phyloP scores from a whole-genome alignment of 441 rosid genomes.

The Erodium moschatum region DNA sequence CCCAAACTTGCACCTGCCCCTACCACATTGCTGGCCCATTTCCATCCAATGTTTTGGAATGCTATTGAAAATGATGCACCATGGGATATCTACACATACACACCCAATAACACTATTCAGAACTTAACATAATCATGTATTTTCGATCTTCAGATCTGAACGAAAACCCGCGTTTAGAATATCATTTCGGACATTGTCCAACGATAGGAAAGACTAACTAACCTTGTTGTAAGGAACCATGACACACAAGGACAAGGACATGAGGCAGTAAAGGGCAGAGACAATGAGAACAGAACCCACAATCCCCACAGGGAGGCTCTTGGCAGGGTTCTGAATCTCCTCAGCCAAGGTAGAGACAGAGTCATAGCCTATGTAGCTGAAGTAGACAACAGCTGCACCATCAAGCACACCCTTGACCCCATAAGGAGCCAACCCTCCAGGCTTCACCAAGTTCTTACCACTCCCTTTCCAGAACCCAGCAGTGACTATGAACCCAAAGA shows the following conservation, averaged over 20 bases:
- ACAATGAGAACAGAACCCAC: conserved; percentile 72
- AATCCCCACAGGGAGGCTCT: conserved; percentile 67
- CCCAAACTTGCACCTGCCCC: conserved; percentile 94
- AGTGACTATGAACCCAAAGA: conserved; percentile 75
- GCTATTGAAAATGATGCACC: conserved; percentile 57
- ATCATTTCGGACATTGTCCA: too few relatives aligned
- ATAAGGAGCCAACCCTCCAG: conserved; percentile 66
- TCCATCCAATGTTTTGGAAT: conserved; percentile 58
- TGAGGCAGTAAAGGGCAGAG: conserved; percentile 62
- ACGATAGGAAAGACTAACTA: conserved; percentile 16
- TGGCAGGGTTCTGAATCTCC: conserved; percentile 76
- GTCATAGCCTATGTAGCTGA: conserved; percentile 89
- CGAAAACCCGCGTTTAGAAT: too few relatives aligned
- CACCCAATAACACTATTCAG: background rate
- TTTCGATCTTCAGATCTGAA: too few relatives aligned
- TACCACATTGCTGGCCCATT: conserved; percentile 77
- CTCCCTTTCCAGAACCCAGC: conserved; percentile 56
- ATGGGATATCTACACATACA: conserved; percentile 35
- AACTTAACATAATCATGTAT: too few relatives aligned
- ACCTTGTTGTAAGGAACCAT: conserved; percentile 78
- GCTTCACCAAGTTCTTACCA: conserved; percentile 50
- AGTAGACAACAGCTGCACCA: conserved; percentile 80
- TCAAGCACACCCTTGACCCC: conserved; percentile 61
- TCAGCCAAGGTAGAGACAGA: conserved; percentile 89
- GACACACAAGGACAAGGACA: conserved; percentile 67